Base-by-base conservation (phyloP, 139 green algal genomes). In the Tetraselmis chui region DNA sequence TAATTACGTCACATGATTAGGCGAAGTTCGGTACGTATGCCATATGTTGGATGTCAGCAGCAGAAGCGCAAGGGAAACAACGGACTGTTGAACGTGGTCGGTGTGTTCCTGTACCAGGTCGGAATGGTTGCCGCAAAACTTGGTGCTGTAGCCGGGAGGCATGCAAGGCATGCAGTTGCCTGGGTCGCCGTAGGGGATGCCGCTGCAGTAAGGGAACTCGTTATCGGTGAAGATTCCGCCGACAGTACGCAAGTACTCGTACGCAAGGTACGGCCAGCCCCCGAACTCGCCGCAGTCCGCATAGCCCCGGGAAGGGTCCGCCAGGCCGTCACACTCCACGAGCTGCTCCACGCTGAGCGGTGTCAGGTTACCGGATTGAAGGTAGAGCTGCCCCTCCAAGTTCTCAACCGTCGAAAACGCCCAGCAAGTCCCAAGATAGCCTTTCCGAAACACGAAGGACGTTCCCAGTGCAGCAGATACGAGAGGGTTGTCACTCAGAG, bases 261-360 rank as follows among this genome's bases (percentile, higher is more conserved):
- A 80, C 29, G 77, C 77, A 18, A 80, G n/a, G 77, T 59, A 80
- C n/a, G 77, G 77, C 77, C 77, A 80, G 77, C 77, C 77, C 23
- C 77, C 77, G n/a, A 80, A 80, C 29, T 59, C 77, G 29, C 32
- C 29, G 77, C 77, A 80, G 77, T 80, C 77, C 24, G 29, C 75
- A 23, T 30, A 29, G 75, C 28, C 75, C 28, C 58, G 2, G 2
- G 45, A 27, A 59, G n/a, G 77, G 28, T 59, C 31, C n/a, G 32
- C 32, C 2, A 29, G 26, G 2, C 23, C 77, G n/a, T 80, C 77
- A 58, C 77, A 80, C 24, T 80, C 77, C 2, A 80, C 77, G 2
- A 80, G 24, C 77, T 80, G 77, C 77, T 80, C 77, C 28, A 80
- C 77, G 18, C 29, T 28, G 29, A 80, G 77, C 2, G 31, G 28